These are phyloP conservation scores for Microstegium vimineum DNA, from an alignment of 176 grass and related monocot species.

Conservation along the genomic window DNA sequence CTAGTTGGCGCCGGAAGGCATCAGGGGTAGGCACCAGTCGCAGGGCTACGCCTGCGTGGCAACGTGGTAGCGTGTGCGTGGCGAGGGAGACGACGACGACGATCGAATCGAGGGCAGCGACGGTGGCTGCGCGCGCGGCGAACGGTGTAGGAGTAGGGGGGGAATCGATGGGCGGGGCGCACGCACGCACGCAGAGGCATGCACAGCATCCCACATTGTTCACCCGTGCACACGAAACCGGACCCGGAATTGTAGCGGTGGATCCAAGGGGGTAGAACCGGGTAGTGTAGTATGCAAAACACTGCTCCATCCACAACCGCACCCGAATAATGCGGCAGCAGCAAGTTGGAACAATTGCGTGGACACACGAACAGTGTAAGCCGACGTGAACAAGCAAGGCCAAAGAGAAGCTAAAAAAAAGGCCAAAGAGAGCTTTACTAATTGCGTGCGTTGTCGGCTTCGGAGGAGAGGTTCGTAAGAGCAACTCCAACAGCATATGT, in stretches of 20 bases:
- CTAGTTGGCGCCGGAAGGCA: neutral
- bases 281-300: neutral
- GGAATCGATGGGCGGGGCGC: neutral
- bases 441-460: too few species aligned
- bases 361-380: too few species aligned
- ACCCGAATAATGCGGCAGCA: too few species aligned
- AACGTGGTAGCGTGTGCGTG: neutral
- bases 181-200: neutral
- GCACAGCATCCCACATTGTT: slow-evolving; percentile 40
- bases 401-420: too few species aligned
- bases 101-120: neutral
- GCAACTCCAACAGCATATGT: too few species aligned
- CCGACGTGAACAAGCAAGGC: too few species aligned
- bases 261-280: neutral
- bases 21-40: too few species aligned
- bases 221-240: slow-evolving; percentile 13
- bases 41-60: neutral
- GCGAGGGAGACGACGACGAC: neutral
- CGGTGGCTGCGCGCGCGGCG: neutral
- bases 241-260: neutral
- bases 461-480: too few species aligned
- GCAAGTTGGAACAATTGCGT: too few species aligned
- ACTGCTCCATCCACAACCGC: neutral
- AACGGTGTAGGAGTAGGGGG: neutral
- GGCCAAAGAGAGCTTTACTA: too few species aligned